These are phyloP conservation scores for Fusarium nurragi DNA, from an alignment of 2,329 filamentous ascomycete species.

Conservation along the genomic window DNA sequence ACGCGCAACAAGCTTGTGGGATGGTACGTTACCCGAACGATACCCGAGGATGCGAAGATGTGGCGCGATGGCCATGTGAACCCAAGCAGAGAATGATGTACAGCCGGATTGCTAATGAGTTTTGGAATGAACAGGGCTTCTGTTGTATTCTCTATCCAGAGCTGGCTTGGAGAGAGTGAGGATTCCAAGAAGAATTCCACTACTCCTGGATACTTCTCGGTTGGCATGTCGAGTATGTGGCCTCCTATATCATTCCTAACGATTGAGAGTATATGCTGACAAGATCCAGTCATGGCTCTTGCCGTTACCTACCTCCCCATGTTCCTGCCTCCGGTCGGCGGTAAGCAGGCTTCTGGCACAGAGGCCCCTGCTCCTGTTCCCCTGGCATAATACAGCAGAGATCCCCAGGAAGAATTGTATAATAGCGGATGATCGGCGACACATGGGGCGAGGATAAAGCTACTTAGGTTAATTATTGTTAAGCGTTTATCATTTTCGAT, in stretches of 20 bases:
- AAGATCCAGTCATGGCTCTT: conserved; percentile 66
- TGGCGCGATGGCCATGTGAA: conserved; percentile 12
- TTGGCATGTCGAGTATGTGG: conserved; percentile 79
- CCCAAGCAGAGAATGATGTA: neutral
- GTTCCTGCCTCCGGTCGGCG: conserved; percentile 56
- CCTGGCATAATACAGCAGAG: conserved; percentile 17
- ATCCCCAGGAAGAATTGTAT: neutral
- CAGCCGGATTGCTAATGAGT: conserved; percentile 10
- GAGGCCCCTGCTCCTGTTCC: conserved; percentile 42
- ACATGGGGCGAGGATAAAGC: neutral
- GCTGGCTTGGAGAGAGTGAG: conserved; percentile 79
- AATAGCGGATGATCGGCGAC: neutral
- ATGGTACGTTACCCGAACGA: conserved; percentile 58
- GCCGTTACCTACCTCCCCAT: conserved; percentile 61
- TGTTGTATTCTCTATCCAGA: conserved; percentile 78
- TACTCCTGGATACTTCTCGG: conserved; percentile 76
- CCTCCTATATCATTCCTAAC: neutral
- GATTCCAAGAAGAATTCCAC: conserved; percentile 69
- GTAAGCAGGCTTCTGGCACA: conserved; percentile 47
- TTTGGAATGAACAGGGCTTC: conserved; percentile 65
- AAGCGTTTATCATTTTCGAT: conserved; percentile 16
- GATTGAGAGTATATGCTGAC: conserved; percentile 10
- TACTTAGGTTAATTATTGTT: conserved; percentile 7
- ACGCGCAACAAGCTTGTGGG: conserved; percentile 86
- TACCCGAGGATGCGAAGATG: neutral